A percentile compares a stretch with the other conserved stretches of the same genome.
These are phyloP conservation scores for Spongispora temasekensis DNA, from an alignment of 1,284 basidiomycete species.

Conservation along the genomic window DNA sequence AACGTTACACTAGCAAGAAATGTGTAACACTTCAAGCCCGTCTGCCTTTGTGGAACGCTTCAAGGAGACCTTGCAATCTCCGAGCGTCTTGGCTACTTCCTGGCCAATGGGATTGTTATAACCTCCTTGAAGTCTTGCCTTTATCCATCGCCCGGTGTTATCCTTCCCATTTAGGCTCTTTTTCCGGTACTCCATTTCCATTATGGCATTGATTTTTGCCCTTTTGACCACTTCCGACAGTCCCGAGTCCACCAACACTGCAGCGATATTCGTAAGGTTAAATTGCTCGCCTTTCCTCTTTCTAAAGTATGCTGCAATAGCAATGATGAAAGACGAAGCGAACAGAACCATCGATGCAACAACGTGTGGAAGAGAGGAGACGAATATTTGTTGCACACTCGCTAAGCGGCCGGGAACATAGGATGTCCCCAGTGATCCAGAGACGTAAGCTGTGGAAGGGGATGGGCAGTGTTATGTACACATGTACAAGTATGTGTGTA, in stretches of 20 bases:
- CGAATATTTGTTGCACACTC: constrained; percentile 10
- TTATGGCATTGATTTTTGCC: neutral
- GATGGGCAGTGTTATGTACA: no score
- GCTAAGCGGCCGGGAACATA: constrained; percentile 19
- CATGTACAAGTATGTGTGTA: no score
- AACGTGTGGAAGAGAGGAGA: constrained; percentile 16
- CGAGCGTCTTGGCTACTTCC: constrained; percentile 10
- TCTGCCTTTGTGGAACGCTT: neutral
- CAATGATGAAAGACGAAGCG: constrained; percentile 3
- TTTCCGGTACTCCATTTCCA: neutral
- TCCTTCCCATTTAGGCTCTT: neutral
- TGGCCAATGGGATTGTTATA: constrained; percentile 2
- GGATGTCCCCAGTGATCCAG: constrained; percentile 10
- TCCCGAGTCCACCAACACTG: constrained; percentile 11
- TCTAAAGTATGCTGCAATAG: constrained; percentile 8
- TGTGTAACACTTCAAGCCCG: constrained; percentile 11
- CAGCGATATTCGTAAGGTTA: constrained; percentile 17
- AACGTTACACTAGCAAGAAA: no score
- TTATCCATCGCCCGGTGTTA: no score
- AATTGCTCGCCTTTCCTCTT: constrained; percentile 13
- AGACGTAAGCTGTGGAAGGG: constrained; percentile 13
- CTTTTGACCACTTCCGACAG: constrained; percentile 1
- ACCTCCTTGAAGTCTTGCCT: no score
- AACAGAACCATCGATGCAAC: constrained; percentile 8
- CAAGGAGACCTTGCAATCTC: constrained; percentile 9